These are phyloP conservation scores for Ascochyta pisi DNA, from an alignment of 2,329 filamentous ascomycete genomes.

Conservation along the genomic window DNA sequence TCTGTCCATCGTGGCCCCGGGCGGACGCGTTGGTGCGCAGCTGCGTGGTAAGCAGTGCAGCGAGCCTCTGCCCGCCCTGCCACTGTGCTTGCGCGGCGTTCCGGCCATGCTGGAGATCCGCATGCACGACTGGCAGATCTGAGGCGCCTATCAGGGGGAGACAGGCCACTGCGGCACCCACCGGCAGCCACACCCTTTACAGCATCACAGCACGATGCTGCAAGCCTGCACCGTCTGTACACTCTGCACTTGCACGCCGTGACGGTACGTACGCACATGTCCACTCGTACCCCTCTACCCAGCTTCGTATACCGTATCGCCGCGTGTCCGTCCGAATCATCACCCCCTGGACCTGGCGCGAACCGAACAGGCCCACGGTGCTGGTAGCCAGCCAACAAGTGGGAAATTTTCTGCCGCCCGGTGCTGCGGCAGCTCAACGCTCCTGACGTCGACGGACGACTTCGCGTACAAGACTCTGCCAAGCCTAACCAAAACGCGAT, in stretches of 20 bases:
- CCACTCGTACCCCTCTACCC: background rate
- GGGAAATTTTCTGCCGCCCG: conserved; percentile 13
- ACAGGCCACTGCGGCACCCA: conserved; percentile 4
- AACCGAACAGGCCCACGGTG: conserved; percentile 21
- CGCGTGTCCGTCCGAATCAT: background rate
- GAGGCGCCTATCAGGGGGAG: conserved; percentile 18
- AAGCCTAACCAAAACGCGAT: conserved; percentile 25
- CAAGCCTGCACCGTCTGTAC: background rate
- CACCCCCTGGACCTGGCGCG: conserved; percentile 19
- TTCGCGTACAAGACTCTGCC: conserved; percentile 18
- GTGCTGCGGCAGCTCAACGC: conserved; percentile 25
- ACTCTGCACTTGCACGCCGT: conserved; percentile 2
- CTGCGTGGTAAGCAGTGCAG: conserved; percentile 11
- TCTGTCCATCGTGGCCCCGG: too few relatives aligned
- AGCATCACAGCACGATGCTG: background rate
- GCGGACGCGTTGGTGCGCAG: too few relatives aligned
- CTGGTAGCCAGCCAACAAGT: conserved; percentile 25
- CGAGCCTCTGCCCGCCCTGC: conserved; percentile 1
- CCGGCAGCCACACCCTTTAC: background rate
- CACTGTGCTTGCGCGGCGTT: conserved; percentile 19
- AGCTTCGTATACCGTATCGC: background rate
- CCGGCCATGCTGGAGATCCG: conserved; percentile 21
- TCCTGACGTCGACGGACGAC: conserved; percentile 36
- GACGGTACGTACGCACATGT: background rate
- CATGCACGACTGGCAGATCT: conserved; percentile 18